Evolutionary conservation across 345 rosid genomes (phyloP).

Genomic region (Hypericum androsaemum): DNA sequence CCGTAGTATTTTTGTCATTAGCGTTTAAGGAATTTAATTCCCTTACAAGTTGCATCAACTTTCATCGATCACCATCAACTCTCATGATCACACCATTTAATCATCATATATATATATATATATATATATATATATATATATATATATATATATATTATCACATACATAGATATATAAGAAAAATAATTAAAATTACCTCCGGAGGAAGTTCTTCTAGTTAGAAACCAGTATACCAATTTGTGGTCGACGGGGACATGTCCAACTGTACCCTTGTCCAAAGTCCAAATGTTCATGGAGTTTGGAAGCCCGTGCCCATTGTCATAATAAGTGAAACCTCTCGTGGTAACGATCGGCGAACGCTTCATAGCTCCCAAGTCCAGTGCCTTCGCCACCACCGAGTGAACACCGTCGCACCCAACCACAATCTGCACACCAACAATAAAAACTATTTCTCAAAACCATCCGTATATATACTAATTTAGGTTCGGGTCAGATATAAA

Average conservation of each 20-base stretch:
- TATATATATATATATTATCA: too few species aligned
- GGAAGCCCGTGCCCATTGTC: conserved; percentile 4
- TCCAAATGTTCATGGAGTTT: background rate
- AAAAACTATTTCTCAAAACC: too few species aligned
- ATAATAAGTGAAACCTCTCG: conserved; percentile 13
- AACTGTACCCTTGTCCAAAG: background rate
- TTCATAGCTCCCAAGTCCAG: background rate
- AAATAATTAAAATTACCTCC: conserved; percentile 14
- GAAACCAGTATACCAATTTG: conserved; percentile 21
- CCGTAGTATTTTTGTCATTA: too few species aligned
- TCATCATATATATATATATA: too few species aligned
- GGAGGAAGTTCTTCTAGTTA: conserved; percentile 14
- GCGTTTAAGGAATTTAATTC: too few species aligned
- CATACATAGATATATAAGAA: background rate
- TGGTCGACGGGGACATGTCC: conserved; percentile 17
- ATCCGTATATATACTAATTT: too few species aligned
- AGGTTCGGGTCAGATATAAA: background rate
- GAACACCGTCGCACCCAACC: conserved; percentile 17
- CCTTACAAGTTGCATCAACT: too few species aligned
- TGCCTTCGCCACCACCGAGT: conserved; percentile 5
- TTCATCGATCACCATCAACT: too few species aligned
- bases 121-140: too few species aligned
- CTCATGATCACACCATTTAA: too few species aligned
- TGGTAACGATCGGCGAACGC: background rate
- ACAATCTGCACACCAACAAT: conserved; percentile 4